A percentile compares a stretch with the other conserved stretches of the same genome.
Conservation (phyloP, 305 asterid genomes). For the Solanum hybrid region DNA sequence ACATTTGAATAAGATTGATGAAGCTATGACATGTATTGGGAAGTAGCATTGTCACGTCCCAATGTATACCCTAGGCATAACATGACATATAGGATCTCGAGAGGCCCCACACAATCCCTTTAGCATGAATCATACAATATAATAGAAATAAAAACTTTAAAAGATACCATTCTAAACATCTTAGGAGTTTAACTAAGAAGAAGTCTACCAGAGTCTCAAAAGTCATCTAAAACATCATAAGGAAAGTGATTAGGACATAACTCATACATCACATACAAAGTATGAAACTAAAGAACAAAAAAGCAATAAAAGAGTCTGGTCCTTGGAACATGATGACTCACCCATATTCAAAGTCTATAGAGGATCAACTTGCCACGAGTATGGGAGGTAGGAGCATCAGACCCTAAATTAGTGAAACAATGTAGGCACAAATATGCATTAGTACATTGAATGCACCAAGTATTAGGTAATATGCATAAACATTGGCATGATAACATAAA, state of each 20-base stretch:
- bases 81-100: neutral
- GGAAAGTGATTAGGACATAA: neutral
- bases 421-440: neutral
- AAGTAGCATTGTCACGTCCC: neutral
- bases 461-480: neutral
- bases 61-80: neutral
- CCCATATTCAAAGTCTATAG: neutral
- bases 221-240: neutral
- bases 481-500: neutral
- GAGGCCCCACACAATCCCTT: neutral
- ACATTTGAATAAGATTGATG: neutral
- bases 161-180: neutral
- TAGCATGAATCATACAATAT: neutral
- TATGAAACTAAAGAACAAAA: neutral
- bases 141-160: neutral
- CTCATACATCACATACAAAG: neutral
- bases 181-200: neutral
- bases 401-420: neutral
- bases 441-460: neutral
- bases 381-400: neutral
- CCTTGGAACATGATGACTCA: neutral
- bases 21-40: neutral
- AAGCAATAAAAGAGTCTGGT: neutral
- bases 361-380: neutral
- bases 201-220: neutral